Conservation (phyloP, 2,329 filamentous ascomycete genomes). For the Microsporum audouinii region DNA sequence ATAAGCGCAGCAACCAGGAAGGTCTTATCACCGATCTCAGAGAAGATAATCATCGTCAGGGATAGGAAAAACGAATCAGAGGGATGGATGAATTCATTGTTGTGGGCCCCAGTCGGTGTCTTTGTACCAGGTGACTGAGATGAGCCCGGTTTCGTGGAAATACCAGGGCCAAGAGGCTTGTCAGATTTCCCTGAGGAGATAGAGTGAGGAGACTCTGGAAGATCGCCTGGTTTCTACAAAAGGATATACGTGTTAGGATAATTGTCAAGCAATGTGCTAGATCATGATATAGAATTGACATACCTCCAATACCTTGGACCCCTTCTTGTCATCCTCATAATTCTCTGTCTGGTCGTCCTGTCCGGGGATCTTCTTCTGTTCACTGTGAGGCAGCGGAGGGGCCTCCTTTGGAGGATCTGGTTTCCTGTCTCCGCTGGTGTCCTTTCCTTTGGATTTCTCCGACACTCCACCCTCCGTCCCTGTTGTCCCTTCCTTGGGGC, state of each 20-base stretch:
- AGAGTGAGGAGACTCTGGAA: slow-evolving; percentile 68
- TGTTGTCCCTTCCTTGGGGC: slow-evolving; percentile 72
- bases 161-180: slow-evolving; percentile 46
- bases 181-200: slow-evolving; percentile 53
- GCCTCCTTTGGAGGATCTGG: slow-evolving; percentile 78
- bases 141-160: slow-evolving; percentile 30
- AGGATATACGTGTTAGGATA: not conserved
- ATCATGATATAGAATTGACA: slow-evolving; percentile 11
- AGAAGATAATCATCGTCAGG: slow-evolving; percentile 93
- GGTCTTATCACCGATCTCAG: slow-evolving; percentile 95
- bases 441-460: slow-evolving; percentile 68
- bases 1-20: slow-evolving; percentile 95
- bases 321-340: slow-evolving; percentile 33
- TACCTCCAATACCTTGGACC: slow-evolving; percentile 46
- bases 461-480: slow-evolving; percentile 84
- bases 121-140: slow-evolving; percentile 10
- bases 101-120: slow-evolving; percentile 16
- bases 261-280: not conserved
- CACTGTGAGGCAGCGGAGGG: slow-evolving; percentile 68
- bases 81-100: slow-evolving; percentile 53
- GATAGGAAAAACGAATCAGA: slow-evolving; percentile 84
- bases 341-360: slow-evolving; percentile 26
- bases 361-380: slow-evolving; percentile 54
- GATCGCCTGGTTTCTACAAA: slow-evolving; percentile 62
- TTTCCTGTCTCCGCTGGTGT: slow-evolving; percentile 60